Evolutionary conservation across 2,329 filamentous ascomycete species (phyloP).

Genomic region (Leptoxyphium fumago): DNA sequence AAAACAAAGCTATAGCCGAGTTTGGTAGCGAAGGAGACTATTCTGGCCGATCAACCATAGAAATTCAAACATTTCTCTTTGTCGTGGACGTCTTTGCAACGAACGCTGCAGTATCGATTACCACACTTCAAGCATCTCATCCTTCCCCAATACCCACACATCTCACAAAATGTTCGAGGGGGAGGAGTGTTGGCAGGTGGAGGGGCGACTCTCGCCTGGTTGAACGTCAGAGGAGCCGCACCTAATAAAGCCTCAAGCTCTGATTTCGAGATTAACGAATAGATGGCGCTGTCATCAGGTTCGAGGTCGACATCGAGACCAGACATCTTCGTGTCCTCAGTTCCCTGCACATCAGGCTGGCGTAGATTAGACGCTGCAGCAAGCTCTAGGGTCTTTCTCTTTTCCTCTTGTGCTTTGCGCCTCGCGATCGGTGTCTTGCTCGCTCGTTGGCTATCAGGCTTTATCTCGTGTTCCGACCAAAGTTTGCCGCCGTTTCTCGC

Average conservation of each 20-base stretch:
- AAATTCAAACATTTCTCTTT: slow-evolving; percentile 53
- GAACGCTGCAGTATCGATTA: slow-evolving; percentile 60
- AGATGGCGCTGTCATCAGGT: slow-evolving; percentile 25
- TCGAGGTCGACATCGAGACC: slow-evolving; percentile 22
- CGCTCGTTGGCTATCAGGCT: slow-evolving; percentile 10
- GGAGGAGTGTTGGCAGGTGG: slow-evolving; percentile 31
- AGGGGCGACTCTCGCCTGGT: slow-evolving; percentile 39
- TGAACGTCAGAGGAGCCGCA: slow-evolving; percentile 52
- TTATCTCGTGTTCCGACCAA: slow-evolving; percentile 6
- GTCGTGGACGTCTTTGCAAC: slow-evolving; percentile 57
- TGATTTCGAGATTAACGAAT: slow-evolving; percentile 15
- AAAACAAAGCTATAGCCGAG: neutral
- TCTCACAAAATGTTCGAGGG: slow-evolving; percentile 54
- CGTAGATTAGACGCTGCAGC: neutral
- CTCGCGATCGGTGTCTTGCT: slow-evolving; percentile 22
- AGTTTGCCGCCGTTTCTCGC: slow-evolving; percentile 20
- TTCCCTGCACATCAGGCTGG: neutral
- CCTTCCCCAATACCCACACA: slow-evolving; percentile 70
- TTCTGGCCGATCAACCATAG: slow-evolving; percentile 16
- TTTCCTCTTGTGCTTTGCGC: slow-evolving; percentile 13
- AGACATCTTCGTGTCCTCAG: slow-evolving; percentile 11
- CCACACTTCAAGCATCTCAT: slow-evolving; percentile 66
- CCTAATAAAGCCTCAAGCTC: slow-evolving; percentile 51
- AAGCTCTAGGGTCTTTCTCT: neutral
- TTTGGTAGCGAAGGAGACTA: no score